Percentiles rank a stretch among this genome's conserved stretches.
phyloP scores from a whole-genome alignment of 2,329 filamentous ascomycete genomes.

The Beauveria rudraprayagi region DNA sequence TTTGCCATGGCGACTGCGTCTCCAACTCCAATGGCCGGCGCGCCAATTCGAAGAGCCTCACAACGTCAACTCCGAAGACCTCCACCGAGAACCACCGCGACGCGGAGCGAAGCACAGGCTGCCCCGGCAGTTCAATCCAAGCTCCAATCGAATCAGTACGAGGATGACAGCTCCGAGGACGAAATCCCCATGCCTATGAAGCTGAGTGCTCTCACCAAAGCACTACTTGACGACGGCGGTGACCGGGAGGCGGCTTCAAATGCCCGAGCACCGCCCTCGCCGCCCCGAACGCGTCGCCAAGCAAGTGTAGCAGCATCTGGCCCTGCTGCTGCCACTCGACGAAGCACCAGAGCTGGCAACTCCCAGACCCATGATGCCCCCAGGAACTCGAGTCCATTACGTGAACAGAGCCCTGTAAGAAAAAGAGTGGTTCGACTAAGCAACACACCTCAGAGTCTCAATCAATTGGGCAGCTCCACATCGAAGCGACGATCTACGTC shows the following conservation, averaged over 20 bases:
- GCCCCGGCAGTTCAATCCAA: slow-evolving; percentile 21
- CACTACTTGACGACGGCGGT: slow-evolving; percentile 60
- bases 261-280: slow-evolving; percentile 31
- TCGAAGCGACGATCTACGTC: slow-evolving; percentile 42
- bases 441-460: slow-evolving; percentile 38
- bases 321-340: slow-evolving; percentile 34
- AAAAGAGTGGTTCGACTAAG: slow-evolving; percentile 52
- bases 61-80: slow-evolving; percentile 47
- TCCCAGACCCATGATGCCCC: slow-evolving; percentile 33
- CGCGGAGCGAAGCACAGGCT: slow-evolving; percentile 38
- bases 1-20: slow-evolving; percentile 43
- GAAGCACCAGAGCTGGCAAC: slow-evolving; percentile 41
- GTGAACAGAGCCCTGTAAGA: slow-evolving; percentile 44
- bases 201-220: slow-evolving; percentile 86
- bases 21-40: slow-evolving; percentile 46
- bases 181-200: slow-evolving; percentile 89
- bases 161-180: slow-evolving; percentile 85
- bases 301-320: slow-evolving; percentile 37
- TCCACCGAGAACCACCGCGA: slow-evolving; percentile 36
- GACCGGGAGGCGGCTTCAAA: slow-evolving; percentile 40
- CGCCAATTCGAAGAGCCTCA: slow-evolving; percentile 44
- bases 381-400: slow-evolving; percentile 37
- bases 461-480: slow-evolving; percentile 28
- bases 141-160: slow-evolving; percentile 34
- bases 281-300: slow-evolving; percentile 41